These are phyloP conservation scores for Penicillium fimorum DNA, from an alignment of 495 filamentous ascomycete genomes.

Conservation along the genomic window DNA sequence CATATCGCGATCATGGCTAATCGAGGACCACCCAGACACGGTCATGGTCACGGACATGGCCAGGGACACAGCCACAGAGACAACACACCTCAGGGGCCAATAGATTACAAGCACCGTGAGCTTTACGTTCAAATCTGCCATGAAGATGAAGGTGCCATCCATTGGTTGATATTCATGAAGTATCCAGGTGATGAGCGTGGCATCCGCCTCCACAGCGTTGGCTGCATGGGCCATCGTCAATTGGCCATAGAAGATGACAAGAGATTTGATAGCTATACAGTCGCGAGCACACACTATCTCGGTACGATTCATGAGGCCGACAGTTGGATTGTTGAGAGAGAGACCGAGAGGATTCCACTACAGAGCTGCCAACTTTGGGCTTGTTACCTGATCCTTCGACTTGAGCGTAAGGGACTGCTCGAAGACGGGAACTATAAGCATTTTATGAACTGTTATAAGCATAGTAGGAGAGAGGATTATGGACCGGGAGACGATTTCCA, in stretches of 20 bases:
- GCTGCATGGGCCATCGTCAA: background rate
- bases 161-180: background rate
- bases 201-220: background rate
- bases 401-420: background rate
- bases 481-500: background rate
- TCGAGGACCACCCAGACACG: background rate
- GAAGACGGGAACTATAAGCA: background rate
- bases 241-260: background rate
- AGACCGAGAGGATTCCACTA: background rate
- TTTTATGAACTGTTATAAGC: background rate
- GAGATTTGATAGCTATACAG: background rate
- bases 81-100: background rate
- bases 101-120: background rate
- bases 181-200: background rate
- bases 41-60: background rate
- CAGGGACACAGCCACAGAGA: background rate
- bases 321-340: background rate
- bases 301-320: background rate
- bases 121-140: background rate
- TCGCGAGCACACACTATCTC: background rate
- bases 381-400: slow-evolving; percentile 1
- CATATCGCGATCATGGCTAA: background rate
- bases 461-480: background rate
- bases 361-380: slow-evolving; percentile 1
- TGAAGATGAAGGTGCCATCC: background rate